Conservation (phyloP, 768 basidiomycete species). For the Pisolithus albus region DNA sequence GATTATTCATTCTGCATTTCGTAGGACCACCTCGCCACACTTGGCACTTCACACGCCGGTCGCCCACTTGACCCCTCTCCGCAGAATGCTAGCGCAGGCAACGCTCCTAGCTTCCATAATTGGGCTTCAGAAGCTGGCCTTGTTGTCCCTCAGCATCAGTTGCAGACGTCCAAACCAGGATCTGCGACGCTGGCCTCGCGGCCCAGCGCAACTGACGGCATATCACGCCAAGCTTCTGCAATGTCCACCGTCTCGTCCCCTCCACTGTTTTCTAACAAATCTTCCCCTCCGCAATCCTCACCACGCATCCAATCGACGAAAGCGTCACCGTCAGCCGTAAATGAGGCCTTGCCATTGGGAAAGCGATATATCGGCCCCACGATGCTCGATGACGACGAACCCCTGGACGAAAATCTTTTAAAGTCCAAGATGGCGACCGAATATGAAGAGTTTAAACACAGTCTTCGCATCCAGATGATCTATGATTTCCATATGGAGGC, state of each 20-base stretch:
- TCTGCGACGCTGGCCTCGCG: constrained; percentile 12
- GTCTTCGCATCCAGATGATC: constrained; percentile 30
- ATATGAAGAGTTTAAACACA: constrained; percentile 25
- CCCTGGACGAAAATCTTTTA: constrained; percentile 21
- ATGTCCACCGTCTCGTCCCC: constrained; percentile 18
- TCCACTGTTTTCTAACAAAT: constrained; percentile 8
- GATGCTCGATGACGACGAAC: constrained; percentile 24
- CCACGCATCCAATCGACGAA: constrained; percentile 18
- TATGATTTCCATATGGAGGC: constrained; percentile 27
- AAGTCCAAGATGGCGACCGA: constrained; percentile 29
- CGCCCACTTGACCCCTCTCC: constrained; percentile 14
- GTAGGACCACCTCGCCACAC: constrained; percentile 25
- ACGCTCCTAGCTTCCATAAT: constrained; percentile 20
- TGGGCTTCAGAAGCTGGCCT: constrained; percentile 29
- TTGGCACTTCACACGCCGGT: constrained; percentile 18
- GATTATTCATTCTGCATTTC: not conserved
- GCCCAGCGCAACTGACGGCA: constrained; percentile 22
- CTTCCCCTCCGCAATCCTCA: constrained; percentile 21
- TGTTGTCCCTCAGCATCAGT: constrained; percentile 7
- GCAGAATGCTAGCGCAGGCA: constrained; percentile 4
- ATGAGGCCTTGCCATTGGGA: constrained; percentile 17
- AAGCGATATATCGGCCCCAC: constrained; percentile 30
- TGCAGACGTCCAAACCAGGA: constrained; percentile 1
- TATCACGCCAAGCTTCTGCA: constrained; percentile 24
- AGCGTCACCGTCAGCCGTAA: constrained; percentile 19